Evolutionary conservation across 495 filamentous ascomycete genomes (phyloP).

Genomic region (Echria macrotheca): DNA sequence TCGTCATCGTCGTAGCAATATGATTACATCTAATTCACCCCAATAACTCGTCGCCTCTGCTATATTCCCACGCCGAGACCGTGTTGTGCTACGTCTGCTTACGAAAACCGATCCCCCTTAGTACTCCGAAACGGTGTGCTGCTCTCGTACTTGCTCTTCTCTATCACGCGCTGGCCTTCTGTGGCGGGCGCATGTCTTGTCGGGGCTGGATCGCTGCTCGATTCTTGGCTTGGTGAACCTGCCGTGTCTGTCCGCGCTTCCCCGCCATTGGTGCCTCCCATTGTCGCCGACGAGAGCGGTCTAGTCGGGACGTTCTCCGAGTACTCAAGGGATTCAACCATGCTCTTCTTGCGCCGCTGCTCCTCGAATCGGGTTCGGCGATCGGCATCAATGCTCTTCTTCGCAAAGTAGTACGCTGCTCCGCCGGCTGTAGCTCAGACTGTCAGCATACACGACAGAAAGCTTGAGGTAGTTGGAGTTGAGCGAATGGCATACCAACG

Average conservation of each 20-base stretch:
- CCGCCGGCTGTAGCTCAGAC: slow-evolving; percentile 59
- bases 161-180: slow-evolving; percentile 60
- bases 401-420: slow-evolving; percentile 89
- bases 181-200: slow-evolving; percentile 76
- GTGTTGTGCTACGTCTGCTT: too few species aligned
- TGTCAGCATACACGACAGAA: slow-evolving; percentile 17
- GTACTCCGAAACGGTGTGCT: slow-evolving; percentile 61
- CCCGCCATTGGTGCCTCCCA: slow-evolving; percentile 32
- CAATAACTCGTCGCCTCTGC: too few species aligned
- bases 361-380: slow-evolving; percentile 65
- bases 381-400: slow-evolving; percentile 87
- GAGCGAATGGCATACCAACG: slow-evolving; percentile 47
- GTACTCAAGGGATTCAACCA: slow-evolving; percentile 55
- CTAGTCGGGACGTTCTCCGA: slow-evolving; percentile 33
- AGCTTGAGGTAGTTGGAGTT: neutral
- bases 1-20: too few species aligned
- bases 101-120: slow-evolving; percentile 78
- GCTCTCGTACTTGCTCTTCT: slow-evolving; percentile 88
- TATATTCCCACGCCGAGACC: too few species aligned
- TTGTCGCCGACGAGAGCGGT: slow-evolving; percentile 33
- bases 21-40: too few species aligned
- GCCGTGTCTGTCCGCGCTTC: slow-evolving; percentile 52
- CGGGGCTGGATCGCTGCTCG: slow-evolving; percentile 75
- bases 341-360: slow-evolving; percentile 57
- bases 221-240: slow-evolving; percentile 73